Conservation (phyloP, 1,139 yeast genomes). For the Scheffersomyces illinoinensis region DNA sequence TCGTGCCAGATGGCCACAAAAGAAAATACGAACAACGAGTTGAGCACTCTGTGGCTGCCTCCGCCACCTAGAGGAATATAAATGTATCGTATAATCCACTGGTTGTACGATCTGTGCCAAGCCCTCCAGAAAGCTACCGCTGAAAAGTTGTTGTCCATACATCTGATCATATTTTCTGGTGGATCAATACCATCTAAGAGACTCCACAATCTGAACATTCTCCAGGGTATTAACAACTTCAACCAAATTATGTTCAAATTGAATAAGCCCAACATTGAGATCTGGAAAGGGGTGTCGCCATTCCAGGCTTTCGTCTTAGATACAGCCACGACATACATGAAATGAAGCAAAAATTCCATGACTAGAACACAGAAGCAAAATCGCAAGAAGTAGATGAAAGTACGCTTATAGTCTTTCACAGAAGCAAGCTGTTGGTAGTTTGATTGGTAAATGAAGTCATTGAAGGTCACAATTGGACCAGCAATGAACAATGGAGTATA, state of each 20-base stretch:
- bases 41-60: constrained; percentile 62
- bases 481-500: constrained; percentile 92
- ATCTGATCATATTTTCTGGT: constrained; percentile 96
- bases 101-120: constrained; percentile 94
- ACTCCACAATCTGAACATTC: constrained; percentile 91
- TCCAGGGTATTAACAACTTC: constrained; percentile 91
- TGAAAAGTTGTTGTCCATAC: constrained; percentile 92
- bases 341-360: constrained; percentile 89
- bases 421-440: constrained; percentile 48
- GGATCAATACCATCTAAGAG: constrained; percentile 90
- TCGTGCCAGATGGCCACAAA: constrained; percentile 99
- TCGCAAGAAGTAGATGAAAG: constrained; percentile 62
- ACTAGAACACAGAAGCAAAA: constrained; percentile 71
- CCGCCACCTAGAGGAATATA: constrained; percentile 91
- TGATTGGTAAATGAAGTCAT: constrained; percentile 82
- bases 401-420: constrained; percentile 49
- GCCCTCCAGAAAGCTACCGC: constrained; percentile 97
- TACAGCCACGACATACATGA: constrained; percentile 89
- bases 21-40: constrained; percentile 85
- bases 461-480: constrained; percentile 92
- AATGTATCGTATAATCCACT: constrained; percentile 82
- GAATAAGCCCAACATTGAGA: constrained; percentile 91
- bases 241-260: constrained; percentile 91
- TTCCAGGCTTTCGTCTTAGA: constrained; percentile 88
- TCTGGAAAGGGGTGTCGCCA: constrained; percentile 86